phyloP scores from a whole-genome alignment of 164 flowering plant species.

The Chloranthus sessilifolius region DNA sequence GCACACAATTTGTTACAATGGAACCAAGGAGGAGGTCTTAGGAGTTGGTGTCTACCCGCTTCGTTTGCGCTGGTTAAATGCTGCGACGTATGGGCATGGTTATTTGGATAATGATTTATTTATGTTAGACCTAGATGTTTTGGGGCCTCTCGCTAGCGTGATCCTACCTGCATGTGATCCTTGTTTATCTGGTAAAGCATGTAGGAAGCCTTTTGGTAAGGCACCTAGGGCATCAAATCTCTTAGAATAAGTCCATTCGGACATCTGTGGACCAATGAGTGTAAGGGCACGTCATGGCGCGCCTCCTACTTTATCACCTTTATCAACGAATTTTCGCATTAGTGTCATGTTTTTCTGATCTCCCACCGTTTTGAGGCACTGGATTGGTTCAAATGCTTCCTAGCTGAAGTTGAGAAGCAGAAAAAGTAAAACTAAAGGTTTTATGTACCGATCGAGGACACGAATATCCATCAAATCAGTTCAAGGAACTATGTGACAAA shows the following conservation, averaged over 20 bases:
- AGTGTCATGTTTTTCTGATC: neutral
- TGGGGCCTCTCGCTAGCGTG: conserved; percentile 7
- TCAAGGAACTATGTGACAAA: conserved; percentile 1
- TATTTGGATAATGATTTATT: neutral
- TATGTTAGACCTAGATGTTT: neutral
- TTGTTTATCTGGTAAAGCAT: conserved; percentile 5
- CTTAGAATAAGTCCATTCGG: conserved; percentile 9
- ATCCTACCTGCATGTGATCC: conserved; percentile 6
- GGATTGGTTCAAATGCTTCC: neutral
- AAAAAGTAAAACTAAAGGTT: neutral
- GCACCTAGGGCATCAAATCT: neutral
- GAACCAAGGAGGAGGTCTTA: neutral
- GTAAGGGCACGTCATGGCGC: conserved; percentile 2
- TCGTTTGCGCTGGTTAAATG: neutral
- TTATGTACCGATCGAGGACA: neutral
- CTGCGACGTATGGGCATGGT: neutral
- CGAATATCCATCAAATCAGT: neutral
- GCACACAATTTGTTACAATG: neutral
- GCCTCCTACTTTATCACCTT: conserved; percentile 16
- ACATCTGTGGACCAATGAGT: conserved; percentile 12
- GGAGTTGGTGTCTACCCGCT: conserved; percentile 1
- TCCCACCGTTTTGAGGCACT: neutral
- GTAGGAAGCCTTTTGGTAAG: neutral
- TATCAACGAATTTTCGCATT: conserved; percentile 14
- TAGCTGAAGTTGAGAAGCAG: neutral